Percentiles rank a stretch among this genome's conserved stretches.
These are phyloP conservation scores for Chrysosporium keratinophilum DNA, from an alignment of 2,329 filamentous ascomycete species.

Conservation along the genomic window DNA sequence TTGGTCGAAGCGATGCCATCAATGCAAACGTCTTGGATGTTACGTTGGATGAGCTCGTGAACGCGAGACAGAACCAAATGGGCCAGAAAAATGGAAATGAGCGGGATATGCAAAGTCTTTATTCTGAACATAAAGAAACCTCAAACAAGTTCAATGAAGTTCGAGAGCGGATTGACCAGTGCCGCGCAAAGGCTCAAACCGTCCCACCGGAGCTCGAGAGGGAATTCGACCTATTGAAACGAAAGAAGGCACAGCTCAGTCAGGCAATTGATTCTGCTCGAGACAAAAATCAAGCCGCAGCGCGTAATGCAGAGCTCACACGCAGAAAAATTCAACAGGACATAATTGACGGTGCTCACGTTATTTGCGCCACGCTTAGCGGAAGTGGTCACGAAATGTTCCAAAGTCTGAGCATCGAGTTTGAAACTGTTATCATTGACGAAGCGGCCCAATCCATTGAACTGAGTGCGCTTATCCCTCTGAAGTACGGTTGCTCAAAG, in stretches of 20 bases:
- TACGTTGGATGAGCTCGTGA: conserved; percentile 84
- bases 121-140: conserved; percentile 52
- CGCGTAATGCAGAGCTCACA: conserved; percentile 75
- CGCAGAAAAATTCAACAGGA: conserved; percentile 78
- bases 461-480: conserved; percentile 85
- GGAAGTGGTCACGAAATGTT: conserved; percentile 97
- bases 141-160: conserved; percentile 59
- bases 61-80: conserved; percentile 50
- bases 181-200: conserved; percentile 43
- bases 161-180: conserved; percentile 61
- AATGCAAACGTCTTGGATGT: conserved; percentile 82
- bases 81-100: conserved; percentile 38
- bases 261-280: conserved; percentile 77
- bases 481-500: conserved; percentile 95
- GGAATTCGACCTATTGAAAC: conserved; percentile 67
- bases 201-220: conserved; percentile 50
- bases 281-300: conserved; percentile 70
- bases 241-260: conserved; percentile 64
- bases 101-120: conserved; percentile 55
- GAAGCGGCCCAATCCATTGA: conserved; percentile 98
- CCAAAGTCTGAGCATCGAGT: conserved; percentile 84
- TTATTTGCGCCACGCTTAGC: conserved; percentile 89
- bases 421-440: conserved; percentile 96
- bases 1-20: conserved; percentile 86
- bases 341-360: conserved; percentile 79